Evolutionary conservation across 2,329 filamentous ascomycete species (phyloP), one percentile per base, ranked within the genome.

Genomic region (Acarospora socialis): DNA sequence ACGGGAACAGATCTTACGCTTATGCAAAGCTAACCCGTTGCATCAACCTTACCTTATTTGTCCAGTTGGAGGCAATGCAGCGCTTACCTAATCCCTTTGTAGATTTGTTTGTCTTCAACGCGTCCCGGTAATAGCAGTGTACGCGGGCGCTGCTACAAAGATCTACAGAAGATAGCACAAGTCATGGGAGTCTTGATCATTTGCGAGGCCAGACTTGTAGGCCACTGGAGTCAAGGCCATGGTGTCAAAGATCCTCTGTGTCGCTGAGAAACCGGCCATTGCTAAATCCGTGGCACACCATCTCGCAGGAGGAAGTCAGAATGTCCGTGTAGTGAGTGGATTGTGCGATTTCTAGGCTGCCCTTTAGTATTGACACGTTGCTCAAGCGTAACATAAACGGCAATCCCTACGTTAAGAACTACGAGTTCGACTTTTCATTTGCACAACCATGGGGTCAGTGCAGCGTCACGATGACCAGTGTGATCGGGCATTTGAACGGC

Each of bases 231-330:
- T n/a, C n/a, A n/a, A n/a, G n/a, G n/a, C n/a, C n/a, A 61, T 60
- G 59, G 52, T 52, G 38, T 54, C 52, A 33, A 71, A 66, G 46
- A 72, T 83, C 37, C 62, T 86, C 32, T 84, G 79, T 51, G 78
- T 86, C 43, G 80, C 79, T 38, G 79, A 86, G 56, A 86, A 98
- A 66, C 84, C 84, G 21, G 92, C 87, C 24, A 94, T 98, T 41
- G 83, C 90, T 36, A 94, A 90, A 57, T 84, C 87, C 21, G 87
- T 98, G 30, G 82, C 90, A 22, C 72, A 75, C 36, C 87, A 95
- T 62, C 68, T 98, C 17, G 81, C 80, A 19, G 87, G 90, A 30
- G 81, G 82, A 28, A 61, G 62, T 12, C 72, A 33, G 83, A 92
- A 57, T 55, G 76, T 60, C 32, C 7, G 16, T n/a, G n/a, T 29